A percentile compares a stretch with the other conserved stretches of the same genome.
Conservation (phyloP, 306 rosid genomes). For the Cercis canadensis region DNA sequence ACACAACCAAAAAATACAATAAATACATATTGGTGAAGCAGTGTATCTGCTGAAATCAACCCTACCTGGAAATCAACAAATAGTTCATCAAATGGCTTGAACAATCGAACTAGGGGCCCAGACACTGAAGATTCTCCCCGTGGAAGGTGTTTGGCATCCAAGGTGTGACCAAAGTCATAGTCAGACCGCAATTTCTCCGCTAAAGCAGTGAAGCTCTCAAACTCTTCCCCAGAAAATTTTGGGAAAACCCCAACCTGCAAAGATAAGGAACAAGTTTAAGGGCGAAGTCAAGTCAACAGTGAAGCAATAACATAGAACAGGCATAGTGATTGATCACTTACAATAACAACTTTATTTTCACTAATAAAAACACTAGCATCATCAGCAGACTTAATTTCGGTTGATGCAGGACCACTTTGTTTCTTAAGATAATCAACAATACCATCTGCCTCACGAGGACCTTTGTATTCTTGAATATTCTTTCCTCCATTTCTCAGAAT, state of each 20-base stretch:
- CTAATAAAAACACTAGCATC: conserved; percentile 63
- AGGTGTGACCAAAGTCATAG: conserved; percentile 82
- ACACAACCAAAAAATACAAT: neutral
- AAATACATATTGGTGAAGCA: neutral
- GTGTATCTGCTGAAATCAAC: conserved; percentile 14
- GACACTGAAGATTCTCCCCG: conserved; percentile 79
- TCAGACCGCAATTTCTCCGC: conserved; percentile 90
- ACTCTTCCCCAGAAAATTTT: conserved; percentile 82
- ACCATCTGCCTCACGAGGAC: conserved; percentile 92
- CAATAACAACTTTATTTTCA: conserved; percentile 69
- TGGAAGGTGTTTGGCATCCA: conserved; percentile 87
- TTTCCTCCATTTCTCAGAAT: conserved; percentile 88
- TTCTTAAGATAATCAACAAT: conserved; percentile 82
- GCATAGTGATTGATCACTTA: conserved; percentile 44
- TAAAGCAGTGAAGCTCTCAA: conserved; percentile 55
- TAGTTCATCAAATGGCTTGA: conserved; percentile 96
- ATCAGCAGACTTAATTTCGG: conserved; percentile 70
- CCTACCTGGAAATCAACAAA: conserved; percentile 80
- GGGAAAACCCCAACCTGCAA: conserved; percentile 88
- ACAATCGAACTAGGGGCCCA: conserved; percentile 77
- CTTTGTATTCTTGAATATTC: conserved; percentile 78
- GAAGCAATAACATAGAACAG: conserved; percentile 14
- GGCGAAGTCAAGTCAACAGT: neutral
- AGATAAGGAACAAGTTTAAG: conserved; percentile 4
- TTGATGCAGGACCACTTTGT: conserved; percentile 86